Evolutionary conservation across 257 asterid genomes (phyloP).

Genomic region (Eucommia ulmoides): DNA sequence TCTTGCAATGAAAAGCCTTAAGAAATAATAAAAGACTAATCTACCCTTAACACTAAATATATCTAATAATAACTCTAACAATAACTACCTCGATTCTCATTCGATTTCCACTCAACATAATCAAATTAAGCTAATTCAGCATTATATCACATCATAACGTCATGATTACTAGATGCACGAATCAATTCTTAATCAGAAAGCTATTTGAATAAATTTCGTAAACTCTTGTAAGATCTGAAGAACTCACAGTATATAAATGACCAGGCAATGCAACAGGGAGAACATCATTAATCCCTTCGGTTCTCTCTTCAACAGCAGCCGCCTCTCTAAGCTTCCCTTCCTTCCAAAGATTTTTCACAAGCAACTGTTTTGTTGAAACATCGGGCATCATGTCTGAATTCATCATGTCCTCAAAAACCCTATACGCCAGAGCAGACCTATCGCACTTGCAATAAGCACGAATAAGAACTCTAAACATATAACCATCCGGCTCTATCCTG

Average conservation of each 20-base stretch:
- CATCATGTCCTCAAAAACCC: slow-evolving; percentile 77
- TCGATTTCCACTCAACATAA: too few relatives aligned
- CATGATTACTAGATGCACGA: too few relatives aligned
- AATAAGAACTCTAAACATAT: slow-evolving; percentile 76
- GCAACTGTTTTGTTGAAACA: slow-evolving; percentile 44
- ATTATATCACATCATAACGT: too few relatives aligned
- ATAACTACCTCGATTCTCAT: too few relatives aligned
- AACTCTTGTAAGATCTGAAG: slow-evolving; percentile 44
- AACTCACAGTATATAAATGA: slow-evolving; percentile 54
- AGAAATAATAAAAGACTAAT: too few relatives aligned
- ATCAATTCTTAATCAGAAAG: too few relatives aligned
- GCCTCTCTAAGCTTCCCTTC: slow-evolving; percentile 93
- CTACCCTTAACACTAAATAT: too few relatives aligned
- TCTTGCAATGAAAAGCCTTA: too few relatives aligned
- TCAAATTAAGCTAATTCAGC: too few relatives aligned
- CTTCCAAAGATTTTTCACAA: slow-evolving; percentile 84
- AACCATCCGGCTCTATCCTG: slow-evolving; percentile 67
- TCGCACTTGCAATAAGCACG: slow-evolving; percentile 78
- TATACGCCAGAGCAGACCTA: slow-evolving; percentile 75
- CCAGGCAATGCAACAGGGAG: slow-evolving; percentile 65
- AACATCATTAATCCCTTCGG: slow-evolving; percentile 30
- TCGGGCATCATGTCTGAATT: slow-evolving; percentile 44
- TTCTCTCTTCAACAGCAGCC: slow-evolving; percentile 71
- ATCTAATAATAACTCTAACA: too few relatives aligned
- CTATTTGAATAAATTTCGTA: slow-evolving; percentile 41